Percentiles rank a stretch among this genome's conserved stretches.
Conservation (phyloP, 2,329 filamentous ascomycete genomes). For the Cladosporium sp. region DNA sequence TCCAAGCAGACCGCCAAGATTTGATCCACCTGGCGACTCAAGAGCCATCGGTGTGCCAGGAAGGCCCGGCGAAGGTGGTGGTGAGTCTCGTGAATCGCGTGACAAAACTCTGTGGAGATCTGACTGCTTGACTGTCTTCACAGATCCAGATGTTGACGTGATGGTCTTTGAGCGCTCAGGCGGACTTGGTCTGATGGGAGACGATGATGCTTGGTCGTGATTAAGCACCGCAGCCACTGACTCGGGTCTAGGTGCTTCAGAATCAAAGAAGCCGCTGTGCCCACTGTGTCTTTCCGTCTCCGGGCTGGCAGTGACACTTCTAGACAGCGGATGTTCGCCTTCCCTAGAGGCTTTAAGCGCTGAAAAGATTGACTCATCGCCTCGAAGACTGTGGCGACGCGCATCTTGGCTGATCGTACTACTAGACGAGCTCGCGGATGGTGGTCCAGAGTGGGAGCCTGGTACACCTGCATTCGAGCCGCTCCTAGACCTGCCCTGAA, state of each 20-base stretch:
- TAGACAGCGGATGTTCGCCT: conserved; percentile 67
- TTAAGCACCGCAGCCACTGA: conserved; percentile 6
- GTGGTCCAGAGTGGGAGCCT: conserved; percentile 48
- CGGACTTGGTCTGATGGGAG: conserved; percentile 21
- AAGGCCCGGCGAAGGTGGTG: conserved; percentile 38
- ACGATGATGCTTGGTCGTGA: conserved; percentile 14
- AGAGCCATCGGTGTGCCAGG: conserved; percentile 41
- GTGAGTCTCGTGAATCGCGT: conserved; percentile 27
- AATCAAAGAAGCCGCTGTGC: conserved; percentile 21
- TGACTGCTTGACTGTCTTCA: conserved; percentile 41
- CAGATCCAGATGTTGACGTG: conserved; percentile 38
- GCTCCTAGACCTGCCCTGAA: conserved; percentile 42
- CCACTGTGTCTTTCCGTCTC: conserved; percentile 34
- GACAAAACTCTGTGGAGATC: conserved; percentile 28
- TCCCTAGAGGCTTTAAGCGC: conserved; percentile 47
- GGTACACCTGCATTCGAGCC: conserved; percentile 36
- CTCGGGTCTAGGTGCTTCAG: conserved; percentile 9
- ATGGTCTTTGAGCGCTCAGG: conserved; percentile 39
- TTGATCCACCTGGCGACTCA: conserved; percentile 39
- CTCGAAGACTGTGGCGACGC: conserved; percentile 53
- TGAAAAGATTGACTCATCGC: conserved; percentile 53
- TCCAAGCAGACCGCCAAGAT: conserved; percentile 42
- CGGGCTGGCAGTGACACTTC: conserved; percentile 68
- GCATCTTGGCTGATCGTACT: conserved; percentile 52
- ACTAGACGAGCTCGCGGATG: conserved; percentile 48